phyloP scores from a whole-genome alignment of 2,329 filamentous ascomycete genomes.

The Aspergillus fumigatus region DNA sequence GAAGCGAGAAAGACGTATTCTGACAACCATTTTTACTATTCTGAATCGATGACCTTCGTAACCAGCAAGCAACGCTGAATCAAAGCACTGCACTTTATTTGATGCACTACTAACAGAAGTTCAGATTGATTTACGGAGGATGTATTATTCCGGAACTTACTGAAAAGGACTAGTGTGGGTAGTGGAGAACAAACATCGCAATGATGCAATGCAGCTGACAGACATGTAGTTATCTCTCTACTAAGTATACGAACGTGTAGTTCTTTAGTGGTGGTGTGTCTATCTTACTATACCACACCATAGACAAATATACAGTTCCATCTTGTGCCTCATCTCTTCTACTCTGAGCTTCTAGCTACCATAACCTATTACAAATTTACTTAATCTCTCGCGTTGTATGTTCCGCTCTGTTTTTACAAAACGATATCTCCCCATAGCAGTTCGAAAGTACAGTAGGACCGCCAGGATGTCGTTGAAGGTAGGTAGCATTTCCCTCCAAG shows the following conservation, averaged over 20 bases:
- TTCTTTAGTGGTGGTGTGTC: not conserved
- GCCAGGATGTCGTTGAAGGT: constrained; percentile 42
- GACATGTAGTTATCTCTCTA: constrained; percentile 1
- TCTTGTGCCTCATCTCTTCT: not conserved
- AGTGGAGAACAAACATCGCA: constrained; percentile 7
- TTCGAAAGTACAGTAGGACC: constrained; percentile 25
- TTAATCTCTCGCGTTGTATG: constrained; percentile 19
- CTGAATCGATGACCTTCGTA: not conserved
- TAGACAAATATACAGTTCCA: not conserved
- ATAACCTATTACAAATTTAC: not conserved
- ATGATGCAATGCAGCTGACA: constrained; percentile 22
- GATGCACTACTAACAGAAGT: constrained; percentile 20
- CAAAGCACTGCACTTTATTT: not conserved
- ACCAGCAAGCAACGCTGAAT: not conserved
- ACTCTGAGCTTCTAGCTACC: not conserved
- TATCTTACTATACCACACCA: not conserved
- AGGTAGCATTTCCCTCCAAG: constrained; percentile 1
- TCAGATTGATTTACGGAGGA: constrained; percentile 21
- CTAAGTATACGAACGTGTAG: not conserved
- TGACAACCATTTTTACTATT: constrained; percentile 70
- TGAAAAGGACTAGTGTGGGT: constrained; percentile 19
- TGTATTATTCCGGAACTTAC: constrained; percentile 18
- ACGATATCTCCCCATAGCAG: constrained; percentile 9
- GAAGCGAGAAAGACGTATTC: constrained; percentile 90
- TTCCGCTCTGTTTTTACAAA: constrained; percentile 15